Evolutionary conservation across 1,284 basidiomycete species (phyloP).

Genomic region (Malassezia caprae): DNA sequence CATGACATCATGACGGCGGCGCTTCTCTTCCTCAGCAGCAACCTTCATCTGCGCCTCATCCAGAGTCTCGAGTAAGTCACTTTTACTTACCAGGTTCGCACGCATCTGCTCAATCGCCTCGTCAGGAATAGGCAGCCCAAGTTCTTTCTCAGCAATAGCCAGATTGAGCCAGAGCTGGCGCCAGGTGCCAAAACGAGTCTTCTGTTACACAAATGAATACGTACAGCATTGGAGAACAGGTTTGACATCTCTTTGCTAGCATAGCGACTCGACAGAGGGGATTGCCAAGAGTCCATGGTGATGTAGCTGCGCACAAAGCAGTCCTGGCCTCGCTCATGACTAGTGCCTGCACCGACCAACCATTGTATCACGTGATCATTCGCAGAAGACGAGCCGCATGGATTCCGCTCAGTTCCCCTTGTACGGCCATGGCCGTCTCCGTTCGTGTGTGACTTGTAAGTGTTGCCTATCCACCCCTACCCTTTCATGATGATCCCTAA

Average conservation of each 20-base stretch:
- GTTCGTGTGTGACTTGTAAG: not conserved
- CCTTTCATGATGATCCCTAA: slow-evolving; percentile 13
- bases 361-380: not conserved
- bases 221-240: slow-evolving; percentile 79
- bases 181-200: slow-evolving; percentile 98
- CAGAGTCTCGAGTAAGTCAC: slow-evolving; percentile 55
- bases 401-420: not conserved
- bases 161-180: slow-evolving; percentile 90
- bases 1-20: slow-evolving; percentile 97
- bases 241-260: slow-evolving; percentile 97
- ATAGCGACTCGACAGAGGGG: slow-evolving; percentile 62
- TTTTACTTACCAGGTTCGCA: slow-evolving; percentile 61
- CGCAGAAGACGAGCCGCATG: not conserved
- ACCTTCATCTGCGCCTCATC: slow-evolving; percentile 82
- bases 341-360: not conserved
- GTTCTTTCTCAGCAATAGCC: slow-evolving; percentile 88
- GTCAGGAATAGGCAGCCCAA: slow-evolving; percentile 79
- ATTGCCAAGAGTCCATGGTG: slow-evolving; percentile 37
- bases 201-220: slow-evolving; percentile 10
- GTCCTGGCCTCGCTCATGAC: not conserved
- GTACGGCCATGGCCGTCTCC: not conserved
- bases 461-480: not conserved
- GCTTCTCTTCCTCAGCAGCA: slow-evolving; percentile 90
- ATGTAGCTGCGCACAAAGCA: not conserved
- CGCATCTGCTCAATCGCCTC: slow-evolving; percentile 90